phyloP scores from a whole-genome alignment of 2,329 filamentous ascomycete species.

The Fusarium virguliforme region DNA sequence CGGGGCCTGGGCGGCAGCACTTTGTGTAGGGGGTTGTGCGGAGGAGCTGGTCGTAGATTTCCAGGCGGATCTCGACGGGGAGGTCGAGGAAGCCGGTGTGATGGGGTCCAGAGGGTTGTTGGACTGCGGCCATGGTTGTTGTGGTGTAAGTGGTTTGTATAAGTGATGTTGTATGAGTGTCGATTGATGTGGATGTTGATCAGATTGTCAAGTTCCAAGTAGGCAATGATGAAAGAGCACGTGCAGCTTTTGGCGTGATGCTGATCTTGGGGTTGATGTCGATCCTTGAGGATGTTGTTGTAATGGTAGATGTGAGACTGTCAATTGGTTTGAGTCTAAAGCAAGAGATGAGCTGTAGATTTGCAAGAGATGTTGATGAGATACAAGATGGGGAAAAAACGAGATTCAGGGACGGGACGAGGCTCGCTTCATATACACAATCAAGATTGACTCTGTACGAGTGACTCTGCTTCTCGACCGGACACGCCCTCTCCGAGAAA shows the following conservation, averaged over 20 bases:
- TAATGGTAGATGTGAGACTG: conserved; percentile 3
- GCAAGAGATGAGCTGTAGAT: conserved; percentile 24
- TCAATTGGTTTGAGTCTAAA: conserved; percentile 24
- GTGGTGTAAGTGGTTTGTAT: conserved; percentile 16
- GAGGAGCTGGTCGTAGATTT: conserved; percentile 64
- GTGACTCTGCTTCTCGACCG: conserved; percentile 25
- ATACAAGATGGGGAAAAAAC: conserved; percentile 8
- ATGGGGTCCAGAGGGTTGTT: conserved; percentile 30
- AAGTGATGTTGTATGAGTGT: not conserved
- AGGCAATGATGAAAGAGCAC: conserved; percentile 1
- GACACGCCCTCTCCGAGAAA: conserved; percentile 34
- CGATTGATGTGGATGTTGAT: conserved; percentile 15
- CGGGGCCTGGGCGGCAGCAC: conserved; percentile 38
- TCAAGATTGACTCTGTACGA: conserved; percentile 26
- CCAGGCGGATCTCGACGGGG: conserved; percentile 63
- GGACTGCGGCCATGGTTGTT: conserved; percentile 44
- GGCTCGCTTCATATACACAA: conserved; percentile 44
- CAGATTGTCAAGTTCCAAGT: not conserved
- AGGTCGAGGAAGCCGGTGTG: conserved; percentile 58
- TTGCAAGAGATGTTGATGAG: conserved; percentile 21
- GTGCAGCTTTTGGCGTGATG: conserved; percentile 28
- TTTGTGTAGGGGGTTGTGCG: conserved; percentile 53
- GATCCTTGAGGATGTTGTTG: conserved; percentile 30
- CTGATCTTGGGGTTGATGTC: conserved; percentile 29
- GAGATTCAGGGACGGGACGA: conserved; percentile 16